Percentiles rank a stretch among this genome's conserved stretches.
These are phyloP conservation scores for Leccinellum rugosiceps DNA, from an alignment of 768 basidiomycete species.

Conservation along the genomic window DNA sequence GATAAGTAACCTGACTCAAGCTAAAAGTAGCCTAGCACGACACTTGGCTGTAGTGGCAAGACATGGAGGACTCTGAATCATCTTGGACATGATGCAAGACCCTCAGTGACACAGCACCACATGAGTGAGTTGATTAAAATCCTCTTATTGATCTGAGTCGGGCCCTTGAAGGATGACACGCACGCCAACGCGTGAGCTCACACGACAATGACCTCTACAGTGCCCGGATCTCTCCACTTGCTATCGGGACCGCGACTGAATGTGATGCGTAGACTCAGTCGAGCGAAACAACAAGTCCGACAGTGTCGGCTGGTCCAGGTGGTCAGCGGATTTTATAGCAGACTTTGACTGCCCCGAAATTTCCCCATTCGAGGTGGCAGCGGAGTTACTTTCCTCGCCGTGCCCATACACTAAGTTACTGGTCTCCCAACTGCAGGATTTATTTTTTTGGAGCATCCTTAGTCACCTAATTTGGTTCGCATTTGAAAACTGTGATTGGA, in stretches of 20 bases:
- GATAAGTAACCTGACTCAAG: neutral
- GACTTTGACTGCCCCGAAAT: constrained; percentile 2
- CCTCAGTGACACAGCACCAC: constrained; percentile 5
- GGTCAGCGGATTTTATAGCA: neutral
- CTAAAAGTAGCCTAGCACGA: neutral
- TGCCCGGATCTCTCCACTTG: neutral
- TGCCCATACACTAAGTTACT: too few relatives aligned
- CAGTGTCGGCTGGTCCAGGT: neutral
- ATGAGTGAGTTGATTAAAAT: constrained; percentile 14
- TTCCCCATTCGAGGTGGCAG: constrained; percentile 6
- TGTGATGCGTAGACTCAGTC: neutral
- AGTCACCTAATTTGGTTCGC: neutral
- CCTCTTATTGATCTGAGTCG: constrained; percentile 12
- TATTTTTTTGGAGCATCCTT: neutral
- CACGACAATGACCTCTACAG: neutral
- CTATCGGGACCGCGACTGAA: constrained; percentile 12
- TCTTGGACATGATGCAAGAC: neutral
- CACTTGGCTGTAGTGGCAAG: neutral
- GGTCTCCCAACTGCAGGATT: neutral
- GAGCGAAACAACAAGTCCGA: constrained; percentile 10
- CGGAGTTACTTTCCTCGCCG: constrained; percentile 5
- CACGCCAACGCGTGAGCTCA: neutral
- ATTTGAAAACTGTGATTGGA: neutral
- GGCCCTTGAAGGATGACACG: constrained; percentile 1
- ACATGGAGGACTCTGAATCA: constrained; percentile 1